A percentile compares a stretch with the other conserved stretches of the same genome.
phyloP scores from a whole-genome alignment of 441 rosid species.

The Erodium moschatum region DNA sequence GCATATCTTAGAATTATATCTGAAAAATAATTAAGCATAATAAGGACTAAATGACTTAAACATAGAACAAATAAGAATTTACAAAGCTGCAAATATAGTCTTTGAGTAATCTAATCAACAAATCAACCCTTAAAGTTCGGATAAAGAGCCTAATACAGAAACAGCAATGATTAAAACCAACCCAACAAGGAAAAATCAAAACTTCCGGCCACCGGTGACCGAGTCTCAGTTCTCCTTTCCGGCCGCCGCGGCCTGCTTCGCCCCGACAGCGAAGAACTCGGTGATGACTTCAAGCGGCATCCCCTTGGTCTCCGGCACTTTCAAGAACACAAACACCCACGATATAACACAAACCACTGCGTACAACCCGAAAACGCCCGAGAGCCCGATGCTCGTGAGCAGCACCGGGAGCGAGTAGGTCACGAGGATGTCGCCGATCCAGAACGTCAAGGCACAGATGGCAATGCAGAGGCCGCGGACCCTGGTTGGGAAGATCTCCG shows the following conservation, averaged over 20 bases:
- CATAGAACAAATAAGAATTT: too few species aligned
- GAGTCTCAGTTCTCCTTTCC: constrained; percentile 32
- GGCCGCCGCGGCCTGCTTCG: constrained; percentile 46
- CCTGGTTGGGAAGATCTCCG: constrained; percentile 94
- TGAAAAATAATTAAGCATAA: too few species aligned
- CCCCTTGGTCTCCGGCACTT: constrained; percentile 99
- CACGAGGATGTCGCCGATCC: constrained; percentile 69
- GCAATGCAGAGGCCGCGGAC: constrained; percentile 92
- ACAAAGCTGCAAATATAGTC: too few species aligned
- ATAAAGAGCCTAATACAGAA: neutral
- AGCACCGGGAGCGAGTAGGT: constrained; percentile 54
- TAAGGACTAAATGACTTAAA: too few species aligned
- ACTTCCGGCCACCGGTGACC: too few species aligned
- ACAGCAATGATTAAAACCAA: constrained; percentile 7
- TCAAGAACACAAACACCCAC: constrained; percentile 60
- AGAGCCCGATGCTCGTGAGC: constrained; percentile 38
- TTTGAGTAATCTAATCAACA: too few species aligned
- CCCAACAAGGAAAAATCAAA: constrained; percentile 6
- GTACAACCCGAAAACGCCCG: constrained; percentile 69
- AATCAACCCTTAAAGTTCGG: too few species aligned
- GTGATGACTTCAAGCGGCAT: constrained; percentile 23
- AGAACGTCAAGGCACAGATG: constrained; percentile 67
- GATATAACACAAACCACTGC: constrained; percentile 58
- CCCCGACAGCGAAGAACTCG: constrained; percentile 85
- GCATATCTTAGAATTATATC: too few species aligned